Evolutionary conservation across 768 basidiomycete genomes (phyloP).

Genomic region (Serpula lacrymans): DNA sequence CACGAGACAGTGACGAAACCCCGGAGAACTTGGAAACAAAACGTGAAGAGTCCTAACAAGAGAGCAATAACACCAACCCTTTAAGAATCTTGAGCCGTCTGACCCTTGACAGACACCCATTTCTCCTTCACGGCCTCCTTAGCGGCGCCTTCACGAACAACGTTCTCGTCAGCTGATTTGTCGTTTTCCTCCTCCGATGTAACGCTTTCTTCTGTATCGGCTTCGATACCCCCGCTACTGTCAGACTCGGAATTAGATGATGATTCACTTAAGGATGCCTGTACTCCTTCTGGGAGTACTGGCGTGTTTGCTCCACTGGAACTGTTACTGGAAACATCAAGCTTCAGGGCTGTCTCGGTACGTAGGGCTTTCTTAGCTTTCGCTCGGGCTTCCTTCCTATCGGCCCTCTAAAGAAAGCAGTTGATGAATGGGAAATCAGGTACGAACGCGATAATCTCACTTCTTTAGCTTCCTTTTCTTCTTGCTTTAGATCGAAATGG

Average conservation of each 20-base stretch:
- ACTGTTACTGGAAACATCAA: constrained; percentile 14
- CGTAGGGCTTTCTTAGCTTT: constrained; percentile 51
- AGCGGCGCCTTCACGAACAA: no score
- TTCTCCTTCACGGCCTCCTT: constrained; percentile 53
- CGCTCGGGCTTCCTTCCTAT: constrained; percentile 51
- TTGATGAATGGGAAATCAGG: constrained; percentile 3
- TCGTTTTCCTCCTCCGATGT: constrained; percentile 68
- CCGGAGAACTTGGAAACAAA: not conserved
- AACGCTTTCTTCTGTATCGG: constrained; percentile 73
- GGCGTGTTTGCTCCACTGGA: constrained; percentile 10
- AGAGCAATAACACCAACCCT: not conserved
- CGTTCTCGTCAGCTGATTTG: constrained; percentile 24
- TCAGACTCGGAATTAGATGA: constrained; percentile 59
- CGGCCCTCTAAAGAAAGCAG: constrained; percentile 41
- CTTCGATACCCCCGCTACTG: constrained; percentile 57
- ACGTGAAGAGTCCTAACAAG: constrained; percentile 3
- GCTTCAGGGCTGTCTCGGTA: constrained; percentile 28
- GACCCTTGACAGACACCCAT: constrained; percentile 73
- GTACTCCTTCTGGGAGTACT: constrained; percentile 15
- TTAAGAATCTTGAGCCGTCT: constrained; percentile 22
- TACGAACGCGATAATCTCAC: constrained; percentile 20
- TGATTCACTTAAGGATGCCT: constrained; percentile 21
- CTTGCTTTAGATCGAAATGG: constrained; percentile 29
- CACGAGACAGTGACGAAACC: not conserved
- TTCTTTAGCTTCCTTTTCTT: constrained; percentile 46